A percentile compares a stretch with the other conserved stretches of the same genome.
These are phyloP conservation scores for Colletotrichum musicola DNA, from an alignment of 2,329 filamentous ascomycete species.

Conservation along the genomic window DNA sequence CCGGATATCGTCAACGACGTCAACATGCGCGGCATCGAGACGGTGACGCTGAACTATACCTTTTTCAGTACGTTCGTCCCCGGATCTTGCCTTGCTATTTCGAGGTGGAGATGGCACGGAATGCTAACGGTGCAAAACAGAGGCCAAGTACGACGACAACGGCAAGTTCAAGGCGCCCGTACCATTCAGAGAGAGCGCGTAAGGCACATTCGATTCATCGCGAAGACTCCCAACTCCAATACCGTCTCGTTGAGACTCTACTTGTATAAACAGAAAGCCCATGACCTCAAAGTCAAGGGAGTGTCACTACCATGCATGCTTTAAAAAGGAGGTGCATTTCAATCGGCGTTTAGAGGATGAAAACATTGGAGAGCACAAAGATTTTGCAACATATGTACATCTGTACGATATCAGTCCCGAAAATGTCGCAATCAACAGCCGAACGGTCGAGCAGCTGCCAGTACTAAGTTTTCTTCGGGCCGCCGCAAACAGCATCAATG, in stretches of 20 bases:
- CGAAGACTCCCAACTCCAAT: slow-evolving; percentile 10
- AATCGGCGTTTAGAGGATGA: slow-evolving; percentile 21
- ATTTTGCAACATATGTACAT: neutral
- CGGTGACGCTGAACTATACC: slow-evolving; percentile 95
- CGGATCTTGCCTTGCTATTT: neutral
- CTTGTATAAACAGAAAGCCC: slow-evolving; percentile 8
- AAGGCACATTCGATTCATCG: neutral
- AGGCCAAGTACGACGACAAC: slow-evolving; percentile 61
- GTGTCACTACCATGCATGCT: neutral
- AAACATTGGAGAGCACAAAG: slow-evolving; percentile 1
- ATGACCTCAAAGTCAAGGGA: neutral
- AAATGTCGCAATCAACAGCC: neutral
- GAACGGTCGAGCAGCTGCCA: too few relatives aligned
- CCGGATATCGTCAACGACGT: slow-evolving; percentile 93
- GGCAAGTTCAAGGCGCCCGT: slow-evolving; percentile 57
- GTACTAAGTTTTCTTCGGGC: too few relatives aligned
- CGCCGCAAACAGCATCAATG: too few relatives aligned
- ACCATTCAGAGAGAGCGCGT: slow-evolving; percentile 7
- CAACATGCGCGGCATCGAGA: slow-evolving; percentile 94
- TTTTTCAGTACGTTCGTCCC: slow-evolving; percentile 85
- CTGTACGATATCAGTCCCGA: slow-evolving; percentile 9
- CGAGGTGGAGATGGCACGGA: neutral
- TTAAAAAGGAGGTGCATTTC: slow-evolving; percentile 11
- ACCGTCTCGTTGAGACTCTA: neutral
- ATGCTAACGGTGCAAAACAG: slow-evolving; percentile 43